Evolutionary conservation across 179 eudicot genomes (phyloP).

Genomic region (Spergularia azorica): DNA sequence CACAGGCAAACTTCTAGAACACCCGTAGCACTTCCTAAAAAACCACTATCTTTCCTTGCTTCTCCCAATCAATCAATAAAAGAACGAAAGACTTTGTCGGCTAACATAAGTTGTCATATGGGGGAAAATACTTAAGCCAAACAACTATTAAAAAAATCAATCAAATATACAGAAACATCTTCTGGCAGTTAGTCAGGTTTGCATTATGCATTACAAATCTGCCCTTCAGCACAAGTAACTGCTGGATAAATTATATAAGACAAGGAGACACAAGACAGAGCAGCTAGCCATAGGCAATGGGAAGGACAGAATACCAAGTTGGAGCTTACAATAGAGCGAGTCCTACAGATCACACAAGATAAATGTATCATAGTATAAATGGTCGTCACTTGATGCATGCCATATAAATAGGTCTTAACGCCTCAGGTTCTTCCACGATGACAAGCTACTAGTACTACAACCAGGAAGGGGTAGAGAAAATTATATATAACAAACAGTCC

Average conservation of each 20-base stretch:
- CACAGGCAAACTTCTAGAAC: neutral
- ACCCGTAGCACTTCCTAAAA: neutral
- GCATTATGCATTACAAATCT: too few relatives aligned
- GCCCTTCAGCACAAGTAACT: neutral
- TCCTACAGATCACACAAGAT: neutral
- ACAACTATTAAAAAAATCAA: too few relatives aligned
- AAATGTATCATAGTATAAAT: neutral
- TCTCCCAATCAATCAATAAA: neutral
- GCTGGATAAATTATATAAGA: neutral
- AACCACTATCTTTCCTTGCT: too few relatives aligned
- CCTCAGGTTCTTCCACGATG: neutral
- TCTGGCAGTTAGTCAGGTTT: too few relatives aligned
- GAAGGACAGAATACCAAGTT: neutral
- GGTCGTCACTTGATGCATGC: neutral
- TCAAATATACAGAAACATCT: too few relatives aligned
- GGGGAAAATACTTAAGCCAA: too few relatives aligned
- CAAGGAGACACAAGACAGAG: neutral
- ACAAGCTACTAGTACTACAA: neutral
- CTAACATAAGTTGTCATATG: too few relatives aligned
- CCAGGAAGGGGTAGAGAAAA: neutral
- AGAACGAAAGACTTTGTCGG: neutral
- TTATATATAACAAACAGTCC: neutral
- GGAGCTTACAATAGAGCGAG: neutral
- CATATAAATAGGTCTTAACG: neutral
- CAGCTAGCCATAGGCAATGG: neutral